Percentiles rank a stretch among this genome's conserved stretches.
Evolutionary conservation across 1,284 basidiomycete species (phyloP).

Genomic region (Crucibulum cyathiforme): DNA sequence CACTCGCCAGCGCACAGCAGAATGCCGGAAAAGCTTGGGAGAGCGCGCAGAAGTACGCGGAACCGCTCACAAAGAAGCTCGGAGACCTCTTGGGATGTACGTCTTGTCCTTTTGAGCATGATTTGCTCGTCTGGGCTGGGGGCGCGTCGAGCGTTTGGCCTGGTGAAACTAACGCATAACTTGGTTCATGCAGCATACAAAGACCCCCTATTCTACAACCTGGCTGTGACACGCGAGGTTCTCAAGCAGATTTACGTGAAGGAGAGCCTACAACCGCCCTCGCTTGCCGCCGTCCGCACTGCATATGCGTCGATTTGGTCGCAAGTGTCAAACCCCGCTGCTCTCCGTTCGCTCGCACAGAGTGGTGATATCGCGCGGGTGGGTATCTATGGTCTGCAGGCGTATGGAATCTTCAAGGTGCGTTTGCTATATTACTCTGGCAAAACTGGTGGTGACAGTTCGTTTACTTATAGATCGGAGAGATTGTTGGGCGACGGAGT

Average conservation of each 20-base stretch:
- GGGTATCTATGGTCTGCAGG: constrained; percentile 88
- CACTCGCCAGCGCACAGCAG: constrained; percentile 63
- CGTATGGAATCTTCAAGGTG: constrained; percentile 87
- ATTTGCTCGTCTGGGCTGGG: background rate
- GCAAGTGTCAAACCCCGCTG: constrained; percentile 68
- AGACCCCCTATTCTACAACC: constrained; percentile 84
- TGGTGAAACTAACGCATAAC: background rate
- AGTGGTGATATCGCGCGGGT: constrained; percentile 83
- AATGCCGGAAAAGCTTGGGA: constrained; percentile 59
- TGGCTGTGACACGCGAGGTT: constrained; percentile 83
- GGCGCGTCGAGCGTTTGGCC: too few species aligned
- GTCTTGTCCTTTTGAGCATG: constrained; percentile 31
- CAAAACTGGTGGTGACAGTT: constrained; percentile 37
- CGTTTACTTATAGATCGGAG: constrained; percentile 70
- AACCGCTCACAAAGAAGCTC: constrained; percentile 65
- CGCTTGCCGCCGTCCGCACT: constrained; percentile 64
- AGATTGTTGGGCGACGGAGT: constrained; percentile 87
- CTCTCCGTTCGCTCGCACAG: constrained; percentile 73
- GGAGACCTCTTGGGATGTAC: constrained; percentile 70
- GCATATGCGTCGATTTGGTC: constrained; percentile 81
- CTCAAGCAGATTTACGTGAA: constrained; percentile 91
- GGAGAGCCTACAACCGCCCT: constrained; percentile 88
- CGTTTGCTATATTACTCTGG: constrained; percentile 20
- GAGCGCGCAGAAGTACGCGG: constrained; percentile 58
- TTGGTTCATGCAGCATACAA: constrained; percentile 68